Base-by-base conservation (phyloP, 208 protist genomes). In the Dictyostelium gargantuum region DNA sequence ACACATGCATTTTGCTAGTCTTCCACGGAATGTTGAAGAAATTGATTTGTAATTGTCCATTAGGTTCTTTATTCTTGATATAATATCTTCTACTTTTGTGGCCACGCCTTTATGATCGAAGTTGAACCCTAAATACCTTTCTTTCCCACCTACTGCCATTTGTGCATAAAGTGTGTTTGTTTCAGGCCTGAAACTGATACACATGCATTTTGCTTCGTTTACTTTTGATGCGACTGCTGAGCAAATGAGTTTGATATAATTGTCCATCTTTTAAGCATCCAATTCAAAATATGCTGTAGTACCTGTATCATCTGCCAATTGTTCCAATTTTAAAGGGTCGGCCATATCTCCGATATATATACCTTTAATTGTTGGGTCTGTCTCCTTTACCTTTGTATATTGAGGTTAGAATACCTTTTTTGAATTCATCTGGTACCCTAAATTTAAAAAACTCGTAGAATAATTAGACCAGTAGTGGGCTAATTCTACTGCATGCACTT, bases 371-470 rank as follows among this genome's bases (percentile, higher is more conserved):
- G 1, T 15, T 13, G 6, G 1, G 19, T 75, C 21, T 21, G 9
- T 84, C 79, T 17, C 79, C 79, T 50, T 72, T 84, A 17, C 50
- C 50, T 84, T 84, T 84, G 72, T 9, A n/a, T n/a, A 84, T 48
- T 2, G 42, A 54, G 1, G 9, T 32, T 3, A 84, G 4, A 11
- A 72, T 84, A 9, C 79, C 79, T 56, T 52, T 29, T n/a, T 84
- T 84, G 8, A 66, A 54, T 3, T 11, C 32, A 15, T 6, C 2
- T 17, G 29, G 50, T 2, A 72, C 50, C 15, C 13, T 10, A 29
- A 42, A 1, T 13, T 44, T 11, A 2, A 66, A n/a, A 1, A 23
- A 66, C 0, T 42, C 11, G 21, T 81, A 66, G 32, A 81, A 81
- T 10, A 66, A 1, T 48, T 44, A 4, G 6, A 9, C 6, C 0